Percentiles rank a stretch among this genome's conserved stretches.
phyloP scores from a whole-genome alignment of 2,329 filamentous ascomycete genomes.

The Penicillium italicum region DNA sequence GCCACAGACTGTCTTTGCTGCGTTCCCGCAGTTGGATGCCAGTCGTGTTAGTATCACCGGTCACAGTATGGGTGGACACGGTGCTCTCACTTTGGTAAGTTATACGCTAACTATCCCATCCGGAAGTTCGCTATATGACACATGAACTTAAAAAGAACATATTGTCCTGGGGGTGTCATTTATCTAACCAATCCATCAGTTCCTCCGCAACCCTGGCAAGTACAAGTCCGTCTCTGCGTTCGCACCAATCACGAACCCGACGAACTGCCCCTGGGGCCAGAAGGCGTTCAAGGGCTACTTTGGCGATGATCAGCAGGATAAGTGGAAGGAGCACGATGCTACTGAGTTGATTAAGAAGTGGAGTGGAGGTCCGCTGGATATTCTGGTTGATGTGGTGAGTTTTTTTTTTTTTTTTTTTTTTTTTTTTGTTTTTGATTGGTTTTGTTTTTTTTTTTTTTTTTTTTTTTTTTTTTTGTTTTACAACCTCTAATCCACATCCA shows the following conservation, averaged over 20 bases:
- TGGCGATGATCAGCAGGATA: constrained; percentile 64
- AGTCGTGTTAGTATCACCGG: constrained; percentile 77
- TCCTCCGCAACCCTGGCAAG: constrained; percentile 82
- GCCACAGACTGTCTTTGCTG: constrained; percentile 68
- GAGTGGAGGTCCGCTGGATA: constrained; percentile 64
- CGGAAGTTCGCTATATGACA: constrained; percentile 46
- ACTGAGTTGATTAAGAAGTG: constrained; percentile 80
- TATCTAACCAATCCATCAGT: constrained; percentile 44
- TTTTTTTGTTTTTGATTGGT: no score
- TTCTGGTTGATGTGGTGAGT: constrained; percentile 81
- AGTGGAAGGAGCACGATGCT: constrained; percentile 87
- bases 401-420: background rate
- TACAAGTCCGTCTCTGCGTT: constrained; percentile 90
- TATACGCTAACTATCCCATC: constrained; percentile 53
- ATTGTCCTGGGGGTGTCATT: background rate
- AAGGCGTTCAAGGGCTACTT: constrained; percentile 95
- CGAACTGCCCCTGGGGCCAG: constrained; percentile 84
- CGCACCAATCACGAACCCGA: constrained; percentile 84
- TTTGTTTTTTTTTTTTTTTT: background rate
- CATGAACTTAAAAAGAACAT: constrained; percentile 8
- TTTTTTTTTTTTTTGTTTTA: background rate
- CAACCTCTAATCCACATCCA: constrained; percentile 30
- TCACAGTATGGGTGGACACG: constrained; percentile 97
- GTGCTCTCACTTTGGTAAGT: constrained; percentile 73
- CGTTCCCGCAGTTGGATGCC: constrained; percentile 69